Base-by-base conservation (phyloP, 2,329 filamentous ascomycete species). In the Aspergillus sp. region DNA sequence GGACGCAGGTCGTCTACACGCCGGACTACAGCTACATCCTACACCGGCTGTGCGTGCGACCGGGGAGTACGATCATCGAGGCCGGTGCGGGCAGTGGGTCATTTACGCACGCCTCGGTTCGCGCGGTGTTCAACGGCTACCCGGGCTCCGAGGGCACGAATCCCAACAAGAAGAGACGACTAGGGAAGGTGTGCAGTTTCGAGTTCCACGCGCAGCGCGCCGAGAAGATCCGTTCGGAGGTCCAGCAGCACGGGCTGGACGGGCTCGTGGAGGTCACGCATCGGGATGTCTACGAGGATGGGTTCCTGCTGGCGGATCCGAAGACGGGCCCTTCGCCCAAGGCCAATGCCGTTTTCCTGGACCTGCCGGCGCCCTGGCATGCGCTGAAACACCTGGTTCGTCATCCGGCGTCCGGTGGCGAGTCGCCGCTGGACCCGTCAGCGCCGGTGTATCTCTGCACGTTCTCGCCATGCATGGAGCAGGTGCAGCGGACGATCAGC, bases 381-480 rank as follows among this genome's bases (percentile, higher is more conserved):
- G 80, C 80, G 1, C 70, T 82, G 26, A 78, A 77, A 55, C 78
- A 82, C 59, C 72, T 82, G 9, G 76, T 77, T 20, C 77, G 80
- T 32, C 65, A 73, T 22, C 67, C 73, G 1, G 57, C 69, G 4
- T 67, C 71, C 4, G 73, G 73, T 4, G 63, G 65, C 0, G 65
- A 71, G 55, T 83, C 84, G 1, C 82, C 85, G 0, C 82, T 98
- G 11, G 88, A 95, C 65, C 87, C 91, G 0, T 82, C 83, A n/a
- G 83, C 85, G 47, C 84, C 89, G 5, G 86, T 89, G 1, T 84
- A 95, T 71, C 84, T 99, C 56, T 99, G 95, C 80, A 96, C 92
- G 0, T 99, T 99, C 78, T 96, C 90, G 1, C 95, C 95, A 0
- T 99, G 95, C 76, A 96, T 99, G 65, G 95, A 99, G 77, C 95